Percentiles rank a stretch among this genome's conserved stretches.
phyloP scores from a whole-genome alignment of 116 monocot species.

The Cymodocea nodosa region DNA sequence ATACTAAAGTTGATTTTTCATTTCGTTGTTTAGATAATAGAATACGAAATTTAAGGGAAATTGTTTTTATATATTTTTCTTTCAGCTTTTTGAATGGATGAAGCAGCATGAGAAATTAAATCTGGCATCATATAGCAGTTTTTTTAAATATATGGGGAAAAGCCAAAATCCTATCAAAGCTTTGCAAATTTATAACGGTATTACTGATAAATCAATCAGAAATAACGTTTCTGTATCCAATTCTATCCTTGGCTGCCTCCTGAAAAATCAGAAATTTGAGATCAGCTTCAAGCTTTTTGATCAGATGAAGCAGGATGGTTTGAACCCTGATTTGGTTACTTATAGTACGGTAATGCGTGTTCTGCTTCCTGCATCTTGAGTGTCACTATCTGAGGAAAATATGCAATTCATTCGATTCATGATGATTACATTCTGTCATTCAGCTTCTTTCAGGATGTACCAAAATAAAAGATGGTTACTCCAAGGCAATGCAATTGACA shows the following conservation, averaged over 20 bases:
- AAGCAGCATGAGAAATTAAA: slow-evolving; percentile 39
- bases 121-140: slow-evolving; percentile 76
- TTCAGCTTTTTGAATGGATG: slow-evolving; percentile 97
- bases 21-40: neutral
- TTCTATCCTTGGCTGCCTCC: slow-evolving; percentile 68
- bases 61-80: slow-evolving; percentile 1
- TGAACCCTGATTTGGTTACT: slow-evolving; percentile 69
- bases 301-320: slow-evolving; percentile 70
- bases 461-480: slow-evolving; percentile 56
- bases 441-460: slow-evolving; percentile 76
- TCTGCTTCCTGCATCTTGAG: neutral
- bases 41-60: neutral
- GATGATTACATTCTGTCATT: neutral
- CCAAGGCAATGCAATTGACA: slow-evolving; percentile 64
- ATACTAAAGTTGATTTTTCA: no score
- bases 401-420: neutral
- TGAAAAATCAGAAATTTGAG: slow-evolving; percentile 60
- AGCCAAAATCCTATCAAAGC: slow-evolving; percentile 56
- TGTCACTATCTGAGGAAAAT: no score
- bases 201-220: slow-evolving; percentile 38
- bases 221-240: slow-evolving; percentile 68
- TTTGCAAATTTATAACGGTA: slow-evolving; percentile 56
- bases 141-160: slow-evolving; percentile 77
- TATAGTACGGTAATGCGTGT: slow-evolving; percentile 67
- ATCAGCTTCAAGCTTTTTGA: slow-evolving; percentile 64